Base-by-base conservation (phyloP, 257 asterid genomes). In the Capsicum pubescens region DNA sequence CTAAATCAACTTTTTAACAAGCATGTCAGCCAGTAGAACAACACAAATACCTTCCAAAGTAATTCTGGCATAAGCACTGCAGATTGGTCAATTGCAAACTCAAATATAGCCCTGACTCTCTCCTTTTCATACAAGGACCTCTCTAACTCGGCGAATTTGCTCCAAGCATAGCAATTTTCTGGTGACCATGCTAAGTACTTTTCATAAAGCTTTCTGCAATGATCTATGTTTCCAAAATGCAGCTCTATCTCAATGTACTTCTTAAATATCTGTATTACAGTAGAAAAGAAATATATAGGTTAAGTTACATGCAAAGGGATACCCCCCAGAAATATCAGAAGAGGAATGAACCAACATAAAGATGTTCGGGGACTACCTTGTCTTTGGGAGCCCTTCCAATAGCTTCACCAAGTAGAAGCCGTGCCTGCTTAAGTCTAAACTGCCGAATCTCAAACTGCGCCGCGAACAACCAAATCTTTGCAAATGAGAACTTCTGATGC, bases 101-200 rank as follows among this genome's bases (percentile, higher is more conserved):
- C 97, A 91, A 92, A 96, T 79, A 96, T 90, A 48, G 98, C 92
- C 86, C 99, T 92, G 67, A 98, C 98, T 84, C 99, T 87, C 84
- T 94, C 98, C 15, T 97, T 92, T 92, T 96, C 99, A 60, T 87
- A 90, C 82, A 94, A 89, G 39, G 94, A 92, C 85, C 92, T 92
- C 87, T 96, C 99, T 90, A 96, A 50, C 89, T 96, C 98, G 0
- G 98, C 99, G 82, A 60, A 96, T 86, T 93, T 96, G 90, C 91
- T 92, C 99, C 99, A 96, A 0, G 98, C 99, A 84, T 96, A 94
- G 85, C 99, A 96, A 84, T 93, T 95, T 88, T 96, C 99, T 13
- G 97, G 98, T 54, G 98, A 88, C 98, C 97, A 92, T 86, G 92
- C 94, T 84, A 96, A 87, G 77, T 96, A 96, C 88, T 93, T 93